Percentiles rank a stretch among this genome's conserved stretches.
Conservation (phyloP, 441 rosid species). For the Erodium chrysanthum region DNA sequence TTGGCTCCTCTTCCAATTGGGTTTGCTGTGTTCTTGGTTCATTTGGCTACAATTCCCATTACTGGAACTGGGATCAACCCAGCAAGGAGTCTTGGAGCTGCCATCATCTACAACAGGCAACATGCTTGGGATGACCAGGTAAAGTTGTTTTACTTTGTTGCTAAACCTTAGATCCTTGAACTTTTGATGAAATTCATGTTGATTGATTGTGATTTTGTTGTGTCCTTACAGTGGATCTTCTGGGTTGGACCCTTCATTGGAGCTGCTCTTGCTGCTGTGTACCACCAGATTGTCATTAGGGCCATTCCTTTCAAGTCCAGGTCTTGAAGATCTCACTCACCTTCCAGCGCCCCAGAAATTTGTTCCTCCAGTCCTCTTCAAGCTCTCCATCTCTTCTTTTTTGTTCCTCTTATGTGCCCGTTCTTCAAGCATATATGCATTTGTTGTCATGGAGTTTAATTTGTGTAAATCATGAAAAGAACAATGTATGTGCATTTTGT, state of each 20-base stretch:
- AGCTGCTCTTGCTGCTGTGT: slow-evolving; percentile 42
- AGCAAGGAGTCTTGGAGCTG: slow-evolving; percentile 23
- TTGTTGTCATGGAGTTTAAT: background rate
- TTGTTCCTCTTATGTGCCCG: background rate
- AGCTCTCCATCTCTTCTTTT: background rate
- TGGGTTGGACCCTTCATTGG: slow-evolving; percentile 55
- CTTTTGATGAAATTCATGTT: too few species aligned
- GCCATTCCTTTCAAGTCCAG: slow-evolving; percentile 36
- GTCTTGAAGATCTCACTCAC: slow-evolving; percentile 14
- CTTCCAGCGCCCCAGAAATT: too few species aligned
- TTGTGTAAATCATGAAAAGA: background rate
- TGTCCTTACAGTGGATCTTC: slow-evolving; percentile 27
- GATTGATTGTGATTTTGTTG: too few species aligned
- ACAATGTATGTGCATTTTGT: background rate
- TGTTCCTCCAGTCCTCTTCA: background rate
- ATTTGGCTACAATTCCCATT: slow-evolving; percentile 11
- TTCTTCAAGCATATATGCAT: background rate
- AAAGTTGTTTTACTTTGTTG: background rate
- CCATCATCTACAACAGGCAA: slow-evolving; percentile 19
- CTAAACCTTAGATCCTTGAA: too few species aligned
- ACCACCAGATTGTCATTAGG: slow-evolving; percentile 41
- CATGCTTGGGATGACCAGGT: slow-evolving; percentile 18
- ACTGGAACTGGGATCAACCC: slow-evolving; percentile 44
- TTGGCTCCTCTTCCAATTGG: slow-evolving; percentile 32
- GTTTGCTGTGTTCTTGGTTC: slow-evolving; percentile 13